Conservation (phyloP, 306 rosid genomes). For the Cotoneaster glaucophyllus region DNA sequence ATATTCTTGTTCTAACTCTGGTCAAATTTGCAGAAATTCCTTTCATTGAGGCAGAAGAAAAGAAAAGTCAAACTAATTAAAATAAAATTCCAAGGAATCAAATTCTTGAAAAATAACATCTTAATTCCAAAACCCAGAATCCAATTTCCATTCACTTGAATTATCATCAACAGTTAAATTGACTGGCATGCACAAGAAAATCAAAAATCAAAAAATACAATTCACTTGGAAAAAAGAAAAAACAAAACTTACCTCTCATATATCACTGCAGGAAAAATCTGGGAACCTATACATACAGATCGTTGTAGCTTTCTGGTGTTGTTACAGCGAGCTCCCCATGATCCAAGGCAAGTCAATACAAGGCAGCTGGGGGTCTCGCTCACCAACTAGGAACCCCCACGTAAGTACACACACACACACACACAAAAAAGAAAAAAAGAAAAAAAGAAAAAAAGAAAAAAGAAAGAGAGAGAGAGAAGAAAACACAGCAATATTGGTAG, state of each 20-base stretch:
- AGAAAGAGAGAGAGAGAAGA: not conserved
- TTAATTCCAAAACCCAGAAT: constrained; percentile 1
- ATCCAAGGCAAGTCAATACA: constrained; percentile 32
- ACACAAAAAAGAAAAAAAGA: not conserved
- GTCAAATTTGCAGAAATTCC: not conserved
- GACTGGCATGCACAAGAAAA: not conserved
- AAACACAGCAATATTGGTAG: not conserved
- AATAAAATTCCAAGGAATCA: not conserved
- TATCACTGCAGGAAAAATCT: not conserved
- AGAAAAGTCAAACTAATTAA: not conserved
- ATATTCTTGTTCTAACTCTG: not conserved
- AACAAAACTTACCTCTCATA: constrained; percentile 23
- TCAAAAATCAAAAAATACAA: not conserved
- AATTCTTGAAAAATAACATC: not conserved
- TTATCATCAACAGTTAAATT: not conserved
- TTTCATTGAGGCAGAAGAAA: not conserved
- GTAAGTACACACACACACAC: not conserved
- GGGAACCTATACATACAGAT: not conserved
- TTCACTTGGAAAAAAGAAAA: constrained; percentile 1
- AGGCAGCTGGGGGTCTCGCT: constrained; percentile 47
- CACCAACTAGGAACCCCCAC: constrained; percentile 26
- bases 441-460: not conserved
- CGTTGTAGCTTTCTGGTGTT: not conserved
- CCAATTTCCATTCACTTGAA: not conserved
- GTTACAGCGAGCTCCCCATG: constrained; percentile 32